These are phyloP conservation scores for Lactarius sanguifluus DNA, from an alignment of 768 basidiomycete species.

Conservation along the genomic window DNA sequence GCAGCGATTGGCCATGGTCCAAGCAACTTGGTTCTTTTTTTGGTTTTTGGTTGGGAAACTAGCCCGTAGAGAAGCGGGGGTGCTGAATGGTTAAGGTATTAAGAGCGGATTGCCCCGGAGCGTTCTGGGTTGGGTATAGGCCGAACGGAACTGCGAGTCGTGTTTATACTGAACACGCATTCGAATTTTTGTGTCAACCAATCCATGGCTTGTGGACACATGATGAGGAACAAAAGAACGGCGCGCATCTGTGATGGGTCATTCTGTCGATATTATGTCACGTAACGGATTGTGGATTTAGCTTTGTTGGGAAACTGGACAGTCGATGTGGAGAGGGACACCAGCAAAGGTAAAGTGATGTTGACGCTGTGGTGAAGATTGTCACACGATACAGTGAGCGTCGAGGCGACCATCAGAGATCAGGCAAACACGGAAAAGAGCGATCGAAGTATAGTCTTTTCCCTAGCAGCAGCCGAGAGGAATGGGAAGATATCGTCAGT, in stretches of 20 bases:
- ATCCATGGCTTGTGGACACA: conserved; percentile 1
- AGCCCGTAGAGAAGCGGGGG: too few species aligned
- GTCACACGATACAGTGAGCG: background rate
- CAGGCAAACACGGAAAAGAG: background rate
- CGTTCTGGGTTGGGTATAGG: background rate
- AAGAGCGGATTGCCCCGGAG: background rate
- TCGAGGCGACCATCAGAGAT: background rate
- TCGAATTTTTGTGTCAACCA: background rate
- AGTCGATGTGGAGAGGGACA: background rate
- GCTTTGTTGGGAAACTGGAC: background rate
- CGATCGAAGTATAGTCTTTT: background rate
- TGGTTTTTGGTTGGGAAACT: background rate
- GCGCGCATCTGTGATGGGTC: background rate
- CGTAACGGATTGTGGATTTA: background rate
- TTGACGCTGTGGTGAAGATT: background rate
- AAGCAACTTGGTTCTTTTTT: background rate
- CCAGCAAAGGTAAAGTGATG: background rate
- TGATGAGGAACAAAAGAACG: background rate
- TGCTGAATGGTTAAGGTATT: background rate
- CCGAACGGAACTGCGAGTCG: background rate
- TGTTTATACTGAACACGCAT: background rate
- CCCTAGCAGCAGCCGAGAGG: too few species aligned
- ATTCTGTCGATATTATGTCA: background rate
- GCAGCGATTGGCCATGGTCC: background rate
- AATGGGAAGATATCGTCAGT: too few species aligned